A percentile compares a stretch with the other conserved stretches of the same genome.
Evolutionary conservation across 1,139 yeast genomes (phyloP).

Genomic region (Ashbya aceris): DNA sequence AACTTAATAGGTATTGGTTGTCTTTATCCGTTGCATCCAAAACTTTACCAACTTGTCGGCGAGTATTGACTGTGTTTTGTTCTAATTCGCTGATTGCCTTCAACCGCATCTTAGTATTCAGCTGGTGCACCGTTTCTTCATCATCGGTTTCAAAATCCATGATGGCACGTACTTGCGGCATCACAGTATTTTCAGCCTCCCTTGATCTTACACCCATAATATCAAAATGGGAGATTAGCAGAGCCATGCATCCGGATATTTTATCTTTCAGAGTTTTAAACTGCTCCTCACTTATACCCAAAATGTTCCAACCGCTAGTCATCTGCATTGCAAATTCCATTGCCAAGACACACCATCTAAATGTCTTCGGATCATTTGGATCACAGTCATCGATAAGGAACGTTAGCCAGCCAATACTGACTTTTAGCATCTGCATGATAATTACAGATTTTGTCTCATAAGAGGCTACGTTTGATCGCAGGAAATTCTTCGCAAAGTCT

Average conservation of each 20-base stretch:
- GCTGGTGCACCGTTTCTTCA: conserved; percentile 33
- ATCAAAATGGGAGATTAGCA: conserved; percentile 89
- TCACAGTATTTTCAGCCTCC: conserved; percentile 54
- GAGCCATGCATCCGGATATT: conserved; percentile 92
- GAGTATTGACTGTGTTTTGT: conserved; percentile 17
- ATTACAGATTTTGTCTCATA: conserved; percentile 51
- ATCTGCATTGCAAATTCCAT: conserved; percentile 93
- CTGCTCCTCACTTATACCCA: conserved; percentile 70
- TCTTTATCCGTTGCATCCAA: conserved; percentile 81
- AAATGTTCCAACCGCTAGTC: conserved; percentile 82
- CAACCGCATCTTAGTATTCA: conserved; percentile 32
- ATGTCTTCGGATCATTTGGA: conserved; percentile 84
- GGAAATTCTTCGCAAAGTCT: conserved; percentile 72
- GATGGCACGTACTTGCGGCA: conserved; percentile 31
- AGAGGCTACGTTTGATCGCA: conserved; percentile 53
- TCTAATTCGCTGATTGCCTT: conserved; percentile 29
- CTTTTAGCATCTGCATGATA: conserved; percentile 61
- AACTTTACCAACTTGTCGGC: conserved; percentile 66
- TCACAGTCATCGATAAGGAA: conserved; percentile 91
- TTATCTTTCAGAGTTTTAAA: conserved; percentile 64
- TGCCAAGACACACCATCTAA: conserved; percentile 93
- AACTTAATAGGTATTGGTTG: conserved; percentile 73
- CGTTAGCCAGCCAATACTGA: conserved; percentile 85
- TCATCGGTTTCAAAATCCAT: conserved; percentile 28
- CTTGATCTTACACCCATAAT: conserved; percentile 93